Conservation (phyloP, 2,329 filamentous ascomycete species). For the Zasmidium angulare region DNA sequence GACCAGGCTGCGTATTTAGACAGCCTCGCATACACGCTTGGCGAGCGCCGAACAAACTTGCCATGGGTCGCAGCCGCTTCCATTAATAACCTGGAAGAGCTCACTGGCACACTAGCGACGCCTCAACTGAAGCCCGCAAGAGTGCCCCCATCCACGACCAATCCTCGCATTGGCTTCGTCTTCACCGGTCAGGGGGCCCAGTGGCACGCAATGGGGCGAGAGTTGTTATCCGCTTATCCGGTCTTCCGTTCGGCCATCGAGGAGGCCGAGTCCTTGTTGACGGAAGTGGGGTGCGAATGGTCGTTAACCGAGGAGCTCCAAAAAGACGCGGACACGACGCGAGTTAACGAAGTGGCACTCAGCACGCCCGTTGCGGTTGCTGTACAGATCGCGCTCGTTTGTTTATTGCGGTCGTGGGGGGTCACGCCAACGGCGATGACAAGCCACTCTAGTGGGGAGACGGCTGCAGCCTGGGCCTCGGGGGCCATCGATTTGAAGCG, state of each 20-base stretch:
- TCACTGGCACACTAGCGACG: neutral
- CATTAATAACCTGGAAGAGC: neutral
- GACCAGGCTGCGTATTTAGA: neutral
- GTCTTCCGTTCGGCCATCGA: neutral
- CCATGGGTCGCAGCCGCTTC: neutral
- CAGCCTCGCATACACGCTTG: neutral
- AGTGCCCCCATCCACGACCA: neutral
- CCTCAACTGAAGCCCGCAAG: neutral
- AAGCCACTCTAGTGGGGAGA: conserved; percentile 27
- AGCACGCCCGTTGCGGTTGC: conserved; percentile 9
- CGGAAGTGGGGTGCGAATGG: neutral
- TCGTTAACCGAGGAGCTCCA: conserved; percentile 4
- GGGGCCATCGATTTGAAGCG: conserved; percentile 20
- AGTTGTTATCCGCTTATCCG: conserved; percentile 20
- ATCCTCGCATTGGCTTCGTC: conserved; percentile 5
- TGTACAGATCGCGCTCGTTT: conserved; percentile 15
- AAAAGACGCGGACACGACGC: neutral
- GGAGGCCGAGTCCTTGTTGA: neutral
- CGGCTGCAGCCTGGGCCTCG: conserved; percentile 32
- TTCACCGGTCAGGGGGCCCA: conserved; percentile 23
- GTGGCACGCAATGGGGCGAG: conserved; percentile 15
- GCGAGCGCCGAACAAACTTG: neutral
- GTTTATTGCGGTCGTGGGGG: conserved; percentile 1
- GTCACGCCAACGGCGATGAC: neutral
- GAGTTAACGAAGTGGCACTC: neutral